phyloP scores from a whole-genome alignment of 495 filamentous ascomycete species.

The Hyaloscypha bicolor region DNA sequence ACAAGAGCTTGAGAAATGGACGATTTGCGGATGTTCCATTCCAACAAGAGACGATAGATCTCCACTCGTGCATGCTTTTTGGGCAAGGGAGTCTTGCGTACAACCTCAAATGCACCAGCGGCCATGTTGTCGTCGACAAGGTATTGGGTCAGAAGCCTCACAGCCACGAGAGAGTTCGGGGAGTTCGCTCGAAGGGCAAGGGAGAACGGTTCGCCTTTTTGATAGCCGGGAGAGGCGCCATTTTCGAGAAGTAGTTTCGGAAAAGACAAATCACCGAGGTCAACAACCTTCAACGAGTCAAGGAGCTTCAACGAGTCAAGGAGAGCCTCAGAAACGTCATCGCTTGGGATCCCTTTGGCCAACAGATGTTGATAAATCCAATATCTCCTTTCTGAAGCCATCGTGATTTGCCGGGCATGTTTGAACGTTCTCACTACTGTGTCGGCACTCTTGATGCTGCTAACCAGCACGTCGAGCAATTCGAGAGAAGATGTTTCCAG shows the following conservation, averaged over 20 bases:
- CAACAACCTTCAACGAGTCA: conserved; percentile 16
- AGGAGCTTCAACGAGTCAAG: conserved; percentile 20
- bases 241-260: conserved; percentile 17
- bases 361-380: conserved; percentile 16
- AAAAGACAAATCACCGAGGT: conserved; percentile 17
- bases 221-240: conserved; percentile 16
- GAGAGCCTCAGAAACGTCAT: conserved; percentile 17
- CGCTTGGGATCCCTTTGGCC: conserved; percentile 8
- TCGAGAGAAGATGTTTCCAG: conserved; percentile 6
- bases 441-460: conserved; percentile 6
- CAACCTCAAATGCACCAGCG: conserved; percentile 15
- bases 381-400: conserved; percentile 11
- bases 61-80: conserved; percentile 4
- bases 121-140: conserved; percentile 8
- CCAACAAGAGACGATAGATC: conserved; percentile 14
- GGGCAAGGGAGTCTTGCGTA: conserved; percentile 11
- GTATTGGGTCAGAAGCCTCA: conserved; percentile 16
- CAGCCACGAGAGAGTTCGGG: conserved; percentile 12
- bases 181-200: conserved; percentile 7
- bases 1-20: conserved; percentile 8
- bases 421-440: conserved; percentile 9
- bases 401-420: conserved; percentile 11
- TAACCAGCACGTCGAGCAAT: conserved; percentile 1
- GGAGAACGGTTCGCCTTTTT: conserved; percentile 14
- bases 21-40: conserved; percentile 17